Evolutionary conservation across 768 basidiomycete genomes (phyloP), one percentile per base, ranked within the genome.

Genomic region (Mycena galopus): DNA sequence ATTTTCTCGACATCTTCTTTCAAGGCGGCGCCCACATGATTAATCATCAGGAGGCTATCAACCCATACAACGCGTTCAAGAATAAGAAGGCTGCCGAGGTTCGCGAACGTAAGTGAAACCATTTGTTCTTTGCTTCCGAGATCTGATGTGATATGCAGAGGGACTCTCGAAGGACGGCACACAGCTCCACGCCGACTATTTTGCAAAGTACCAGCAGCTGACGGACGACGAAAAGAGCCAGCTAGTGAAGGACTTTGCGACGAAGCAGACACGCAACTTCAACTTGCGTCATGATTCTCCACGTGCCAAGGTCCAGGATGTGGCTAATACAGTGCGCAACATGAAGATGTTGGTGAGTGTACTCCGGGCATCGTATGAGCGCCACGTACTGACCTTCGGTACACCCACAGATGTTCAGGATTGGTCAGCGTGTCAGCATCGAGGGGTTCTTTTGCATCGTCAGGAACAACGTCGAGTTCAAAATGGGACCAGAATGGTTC

Each of bases 401-500:
- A n/a, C n/a, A n/a, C n/a, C n/a, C n/a, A n/a, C 14, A 67, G 75
- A 14, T 78, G n/a, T 25, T 47, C 16, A 63, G 39, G 2, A 58
- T 78, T 1, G 73, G 68, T 0, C 35, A 33, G 4, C 76, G 72
- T 21, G 73, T 77, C 12, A 75, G 79, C 3, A 55, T 78, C 5
- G 76, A 80, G 47, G 78, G 71, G 2, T 78, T 80, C 35, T 79
- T 80, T 55, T 77, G 78, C 55, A 67, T 80, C 27, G 75, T 80
- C 2, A 61, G 67, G 3, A 76, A 71, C 50, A 73, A 62, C 2
- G 44, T 73, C 4, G 62, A 73, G 5, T 79, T 71, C 47, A 29
- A 67, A 32, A 73, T 76, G 53, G 61, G 59, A 0, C 79, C 78
- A 0, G 27, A 61, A 25, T 79, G 79, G 79, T 77, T 64, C 35